Conservation (phyloP, 1,284 basidiomycete genomes). For the Schizophyllum commune region DNA sequence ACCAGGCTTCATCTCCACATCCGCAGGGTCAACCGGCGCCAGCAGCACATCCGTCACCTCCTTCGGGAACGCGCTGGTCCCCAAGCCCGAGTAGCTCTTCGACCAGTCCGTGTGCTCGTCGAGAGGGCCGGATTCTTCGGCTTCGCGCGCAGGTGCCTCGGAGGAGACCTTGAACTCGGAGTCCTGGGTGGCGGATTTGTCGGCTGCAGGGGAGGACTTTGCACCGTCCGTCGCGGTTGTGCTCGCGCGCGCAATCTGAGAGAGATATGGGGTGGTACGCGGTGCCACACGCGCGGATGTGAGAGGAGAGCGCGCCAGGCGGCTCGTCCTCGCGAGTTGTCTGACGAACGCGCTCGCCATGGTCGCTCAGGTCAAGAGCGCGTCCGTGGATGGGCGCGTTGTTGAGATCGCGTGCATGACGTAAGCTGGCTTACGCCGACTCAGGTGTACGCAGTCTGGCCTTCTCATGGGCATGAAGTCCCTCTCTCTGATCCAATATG, state of each 20-base stretch:
- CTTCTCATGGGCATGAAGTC: not conserved
- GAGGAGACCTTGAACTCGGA: not conserved
- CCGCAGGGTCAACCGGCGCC: constrained; percentile 66
- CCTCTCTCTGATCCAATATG: too few species aligned
- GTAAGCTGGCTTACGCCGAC: not conserved
- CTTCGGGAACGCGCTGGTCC: constrained; percentile 69
- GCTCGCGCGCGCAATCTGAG: not conserved
- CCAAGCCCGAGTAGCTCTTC: constrained; percentile 80
- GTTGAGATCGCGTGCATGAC: not conserved
- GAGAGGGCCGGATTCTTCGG: not conserved
- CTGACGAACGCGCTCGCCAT: not conserved
- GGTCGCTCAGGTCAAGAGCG: not conserved
- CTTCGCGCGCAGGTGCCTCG: not conserved
- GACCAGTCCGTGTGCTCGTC: constrained; percentile 63
- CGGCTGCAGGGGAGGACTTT: not conserved
- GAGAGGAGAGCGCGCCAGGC: not conserved
- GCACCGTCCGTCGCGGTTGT: not conserved
- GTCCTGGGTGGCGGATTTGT: not conserved
- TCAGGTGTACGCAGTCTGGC: not conserved
- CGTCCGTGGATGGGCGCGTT: too few species aligned
- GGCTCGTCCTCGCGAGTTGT: not conserved
- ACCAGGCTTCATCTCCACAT: constrained; percentile 95
- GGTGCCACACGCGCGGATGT: not conserved
- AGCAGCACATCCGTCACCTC: constrained; percentile 72
- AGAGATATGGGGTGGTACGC: not conserved